Percentiles rank a stretch among this genome's conserved stretches.
Evolutionary conservation across 495 filamentous ascomycete species (phyloP).

Genomic region (Penicillium atrosanguineum): DNA sequence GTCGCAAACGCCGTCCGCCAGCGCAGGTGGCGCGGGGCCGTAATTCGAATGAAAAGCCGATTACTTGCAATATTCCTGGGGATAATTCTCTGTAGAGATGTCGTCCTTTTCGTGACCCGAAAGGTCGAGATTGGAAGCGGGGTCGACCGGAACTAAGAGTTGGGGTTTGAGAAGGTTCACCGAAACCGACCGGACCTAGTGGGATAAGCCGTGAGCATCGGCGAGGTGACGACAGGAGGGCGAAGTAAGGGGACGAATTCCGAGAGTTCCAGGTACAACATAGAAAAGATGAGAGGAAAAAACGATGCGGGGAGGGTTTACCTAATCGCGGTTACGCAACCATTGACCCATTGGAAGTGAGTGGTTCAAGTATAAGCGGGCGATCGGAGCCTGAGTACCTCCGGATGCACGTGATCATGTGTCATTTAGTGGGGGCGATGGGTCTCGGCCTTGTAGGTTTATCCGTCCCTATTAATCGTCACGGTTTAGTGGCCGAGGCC

Average conservation of each 20-base stretch:
- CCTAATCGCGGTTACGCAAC: conserved; percentile 2
- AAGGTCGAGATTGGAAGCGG: conserved; percentile 1
- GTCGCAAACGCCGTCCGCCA: background rate
- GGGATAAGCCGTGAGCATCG: background rate
- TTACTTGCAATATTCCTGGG: background rate
- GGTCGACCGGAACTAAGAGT: conserved; percentile 1
- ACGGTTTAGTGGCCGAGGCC: conserved; percentile 4
- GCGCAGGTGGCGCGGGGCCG: background rate
- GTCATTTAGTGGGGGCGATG: background rate
- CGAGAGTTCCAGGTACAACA: background rate
- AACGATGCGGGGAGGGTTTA: conserved; percentile 11
- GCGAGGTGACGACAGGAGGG: conserved; percentile 8
- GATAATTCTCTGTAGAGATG: background rate
- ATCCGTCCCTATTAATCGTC: background rate
- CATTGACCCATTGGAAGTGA: background rate
- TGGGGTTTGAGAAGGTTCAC: background rate
- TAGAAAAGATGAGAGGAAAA: conserved; percentile 5
- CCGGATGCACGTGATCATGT: background rate
- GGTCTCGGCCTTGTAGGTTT: background rate
- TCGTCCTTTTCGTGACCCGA: background rate
- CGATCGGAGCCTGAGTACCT: too few species aligned
- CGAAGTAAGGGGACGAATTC: background rate
- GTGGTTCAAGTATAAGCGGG: background rate
- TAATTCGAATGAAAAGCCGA: background rate
- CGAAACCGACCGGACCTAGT: background rate